Evolutionary conservation across 2,329 filamentous ascomycete genomes (phyloP).

Genomic region (Sphaceloma murrayae): DNA sequence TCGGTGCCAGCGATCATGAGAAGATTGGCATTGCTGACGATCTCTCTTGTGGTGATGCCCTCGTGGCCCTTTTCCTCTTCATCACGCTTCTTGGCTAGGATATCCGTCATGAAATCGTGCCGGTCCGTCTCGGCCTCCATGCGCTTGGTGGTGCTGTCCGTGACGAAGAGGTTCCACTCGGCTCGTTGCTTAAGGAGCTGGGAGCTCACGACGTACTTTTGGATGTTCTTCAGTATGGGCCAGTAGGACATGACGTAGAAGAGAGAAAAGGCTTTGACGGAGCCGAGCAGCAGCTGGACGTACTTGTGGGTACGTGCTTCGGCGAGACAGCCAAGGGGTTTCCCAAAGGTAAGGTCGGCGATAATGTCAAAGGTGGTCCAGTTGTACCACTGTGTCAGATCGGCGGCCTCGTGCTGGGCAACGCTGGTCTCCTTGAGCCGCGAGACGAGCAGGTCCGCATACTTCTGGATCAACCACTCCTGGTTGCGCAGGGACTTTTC

Average conservation of each 20-base stretch:
- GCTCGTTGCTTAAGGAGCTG: constrained; percentile 20
- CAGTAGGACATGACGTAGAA: constrained; percentile 24
- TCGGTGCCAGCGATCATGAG: constrained; percentile 41
- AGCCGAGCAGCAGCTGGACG: constrained; percentile 24
- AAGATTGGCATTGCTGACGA: constrained; percentile 29
- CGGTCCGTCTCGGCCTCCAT: constrained; percentile 25
- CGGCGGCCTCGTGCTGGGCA: constrained; percentile 16
- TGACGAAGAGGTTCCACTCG: constrained; percentile 23
- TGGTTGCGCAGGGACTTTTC: constrained; percentile 36
- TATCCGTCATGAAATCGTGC: constrained; percentile 22
- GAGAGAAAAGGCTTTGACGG: constrained; percentile 24
- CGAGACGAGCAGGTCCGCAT: constrained; percentile 34
- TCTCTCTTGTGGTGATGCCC: constrained; percentile 25
- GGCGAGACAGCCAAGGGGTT: constrained; percentile 26
- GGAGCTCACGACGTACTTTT: constrained; percentile 20
- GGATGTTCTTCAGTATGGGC: constrained; percentile 19
- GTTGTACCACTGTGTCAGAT: constrained; percentile 29
- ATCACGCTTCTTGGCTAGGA: constrained; percentile 21
- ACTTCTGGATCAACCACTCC: constrained; percentile 31
- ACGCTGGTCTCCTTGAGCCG: constrained; percentile 22
- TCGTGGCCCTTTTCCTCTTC: constrained; percentile 21
- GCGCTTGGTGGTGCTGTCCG: constrained; percentile 23
- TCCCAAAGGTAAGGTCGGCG: constrained; percentile 29
- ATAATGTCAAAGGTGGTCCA: constrained; percentile 34
- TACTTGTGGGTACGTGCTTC: constrained; percentile 25